phyloP scores from a whole-genome alignment of 495 filamentous ascomycete genomes.

The Penicillium paradoxum region DNA sequence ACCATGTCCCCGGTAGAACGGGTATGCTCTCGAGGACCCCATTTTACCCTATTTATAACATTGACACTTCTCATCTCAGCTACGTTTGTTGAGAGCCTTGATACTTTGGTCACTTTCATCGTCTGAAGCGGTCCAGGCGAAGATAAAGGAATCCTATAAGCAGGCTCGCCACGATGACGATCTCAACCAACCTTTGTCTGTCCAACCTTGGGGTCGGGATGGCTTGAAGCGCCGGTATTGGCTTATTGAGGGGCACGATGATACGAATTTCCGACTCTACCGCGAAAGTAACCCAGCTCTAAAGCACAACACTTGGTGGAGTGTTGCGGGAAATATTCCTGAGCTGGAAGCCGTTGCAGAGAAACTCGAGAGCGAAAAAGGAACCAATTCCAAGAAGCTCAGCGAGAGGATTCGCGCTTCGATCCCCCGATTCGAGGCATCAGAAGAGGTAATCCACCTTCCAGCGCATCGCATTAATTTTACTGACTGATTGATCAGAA shows the following conservation, averaged over 20 bases:
- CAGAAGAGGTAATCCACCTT: constrained; percentile 66
- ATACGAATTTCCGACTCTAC: constrained; percentile 92
- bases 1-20: constrained; percentile 73
- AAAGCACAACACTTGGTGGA: constrained; percentile 83
- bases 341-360: constrained; percentile 71
- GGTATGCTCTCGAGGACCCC: constrained; percentile 46
- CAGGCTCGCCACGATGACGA: constrained; percentile 85
- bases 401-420: constrained; percentile 72
- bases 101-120: constrained; percentile 86
- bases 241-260: constrained; percentile 89
- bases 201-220: constrained; percentile 92
- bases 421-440: constrained; percentile 90
- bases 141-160: constrained; percentile 87
- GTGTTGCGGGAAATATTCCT: constrained; percentile 82
- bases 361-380: constrained; percentile 72
- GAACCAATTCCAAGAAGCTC: constrained; percentile 69
- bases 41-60: constrained; percentile 2
- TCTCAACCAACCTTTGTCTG: constrained; percentile 84
- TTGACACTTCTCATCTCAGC: constrained; percentile 42
- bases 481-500: constrained; percentile 54
- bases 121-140: constrained; percentile 74
- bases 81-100: constrained; percentile 75
- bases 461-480: neutral
- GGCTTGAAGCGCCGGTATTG: constrained; percentile 88
- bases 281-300: constrained; percentile 82